Conservation (phyloP, 2,329 filamentous ascomycete genomes). For the Trichoderma semiorbis region DNA sequence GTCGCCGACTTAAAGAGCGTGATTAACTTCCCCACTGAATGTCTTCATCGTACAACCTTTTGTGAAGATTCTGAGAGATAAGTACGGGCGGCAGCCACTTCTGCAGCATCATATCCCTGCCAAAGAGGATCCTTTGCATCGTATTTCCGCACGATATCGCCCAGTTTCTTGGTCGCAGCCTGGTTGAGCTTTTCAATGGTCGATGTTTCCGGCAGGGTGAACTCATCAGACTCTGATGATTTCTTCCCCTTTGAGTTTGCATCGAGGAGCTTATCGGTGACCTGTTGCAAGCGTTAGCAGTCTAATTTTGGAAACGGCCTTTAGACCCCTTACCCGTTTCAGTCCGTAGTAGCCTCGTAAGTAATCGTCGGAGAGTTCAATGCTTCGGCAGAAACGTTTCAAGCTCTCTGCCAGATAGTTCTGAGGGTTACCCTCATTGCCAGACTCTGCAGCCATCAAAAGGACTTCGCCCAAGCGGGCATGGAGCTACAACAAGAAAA, state of each 20-base stretch:
- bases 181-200: conserved; percentile 68
- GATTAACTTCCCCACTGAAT: neutral
- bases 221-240: conserved; percentile 46
- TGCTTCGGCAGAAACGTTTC: conserved; percentile 81
- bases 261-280: conserved; percentile 48
- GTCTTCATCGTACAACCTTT: conserved; percentile 40
- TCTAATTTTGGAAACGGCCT: neutral
- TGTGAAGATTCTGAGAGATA: conserved; percentile 56
- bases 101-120: conserved; percentile 68
- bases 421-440: conserved; percentile 38
- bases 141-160: conserved; percentile 68
- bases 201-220: conserved; percentile 52
- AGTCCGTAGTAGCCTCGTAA: conserved; percentile 89
- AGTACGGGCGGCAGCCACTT: conserved; percentile 68
- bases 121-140: conserved; percentile 60
- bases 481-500: conserved; percentile 62
- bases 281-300: conserved; percentile 32
- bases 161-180: conserved; percentile 68
- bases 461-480: conserved; percentile 80
- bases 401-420: conserved; percentile 68
- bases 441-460: conserved; percentile 62
- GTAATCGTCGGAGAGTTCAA: conserved; percentile 93
- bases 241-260: conserved; percentile 43
- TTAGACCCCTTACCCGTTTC: conserved; percentile 59
- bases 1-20: neutral